Base-by-base conservation (phyloP, 768 basidiomycete species). In the Psilocybe cubensis region DNA sequence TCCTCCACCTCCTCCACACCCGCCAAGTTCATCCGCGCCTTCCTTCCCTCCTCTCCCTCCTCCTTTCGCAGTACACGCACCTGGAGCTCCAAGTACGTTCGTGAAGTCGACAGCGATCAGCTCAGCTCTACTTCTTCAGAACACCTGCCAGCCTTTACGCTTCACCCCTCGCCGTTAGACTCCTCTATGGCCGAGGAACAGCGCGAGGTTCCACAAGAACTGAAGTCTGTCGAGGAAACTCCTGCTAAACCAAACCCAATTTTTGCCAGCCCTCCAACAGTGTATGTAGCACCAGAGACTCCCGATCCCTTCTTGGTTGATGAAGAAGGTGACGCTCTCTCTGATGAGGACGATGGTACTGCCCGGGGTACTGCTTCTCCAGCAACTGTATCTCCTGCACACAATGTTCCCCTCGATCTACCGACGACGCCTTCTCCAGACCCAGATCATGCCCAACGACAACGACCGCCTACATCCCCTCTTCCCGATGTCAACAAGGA, bases 261-360 rank as follows among this genome's bases (percentile, higher is more conserved):
- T 62, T 64, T 64, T 52, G 64, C 64, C 24, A 71, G 68, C 50
- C 70, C 69, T 20, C 68, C 72, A 27, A 54, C 62, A 42, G 68
- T 67, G 54, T 65, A 59, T 31, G 58, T 76, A 41, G 82, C 82
- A 65, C 76, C 78, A 40, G 80, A 81, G 54, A 77, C 79, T 4
- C 83, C 84, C 14, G 78, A 89, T 68, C 84, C 85, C 1, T 88
- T 86, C 74, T 74, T 87, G 48, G 72, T 85, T 31, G 87, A 87
- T 62, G 84, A 84, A 57, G 77, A 81, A 33, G 76, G 78, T 25
- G 76, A 77, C 41, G 74, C 73, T 3, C 65, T 71, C 18, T 76
- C 73, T n/a, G 79, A 75, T 23, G 79, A 76, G 25, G 76, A 76
- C 5, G 76, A 76, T 6, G 70, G 64, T 45, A 62, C n/a, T 14